Evolutionary conservation across 805 yeast genomes (phyloP), one percentile per base, ranked within the genome.

Genomic region (Yarrowia sp.): DNA sequence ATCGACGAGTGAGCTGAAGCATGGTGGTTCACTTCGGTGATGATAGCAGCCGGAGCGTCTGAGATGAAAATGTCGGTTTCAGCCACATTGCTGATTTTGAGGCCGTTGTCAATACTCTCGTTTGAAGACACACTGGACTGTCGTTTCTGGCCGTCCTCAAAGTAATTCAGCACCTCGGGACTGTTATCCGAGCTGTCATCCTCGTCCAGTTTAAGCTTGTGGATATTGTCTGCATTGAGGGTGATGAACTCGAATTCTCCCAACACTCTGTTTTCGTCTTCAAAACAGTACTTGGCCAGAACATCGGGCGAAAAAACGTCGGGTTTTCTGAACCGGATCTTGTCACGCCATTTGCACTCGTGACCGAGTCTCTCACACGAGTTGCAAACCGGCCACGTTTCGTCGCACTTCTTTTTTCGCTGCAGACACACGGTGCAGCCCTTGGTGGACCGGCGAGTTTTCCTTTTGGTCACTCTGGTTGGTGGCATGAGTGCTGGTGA

Each of bases 361-460:
- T 63, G 56, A 2, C 67, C 67, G 7, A 63, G 48, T 4, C 67
- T 56, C 12, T 49, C 56, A 16, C 67, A 63, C 56, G 67, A 63
- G 67, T 63, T 63, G 55, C 67, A 63, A 5, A 49, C 56, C 2
- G 67, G 67, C 67, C 67, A 63, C 3, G 67, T 63, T 32, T 63
- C 67, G 46, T 63, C 67, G 40, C 67, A 63, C 16, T 63, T 63
- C 14, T 63, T 63, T 19, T 63, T 63, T 10, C 67, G 67, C 26
- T 48, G 56, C 9, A 63, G 46, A 49, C 67, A 63, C 48, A 63
- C 67, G 16, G 48, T 48, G 40, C 67, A 63, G 8, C 67, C 67
- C 15, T 63, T 63, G 36, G 67, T 63, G 10, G 67, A 63, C 48
- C 67, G 55, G 19, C 56, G 55, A 5, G 56, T 49, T 48, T 63